Evolutionary conservation across 371 early-diverging fungal genomes (phyloP), one percentile per base, ranked within the genome.

Genomic region (Rhizomucor pusillus): DNA sequence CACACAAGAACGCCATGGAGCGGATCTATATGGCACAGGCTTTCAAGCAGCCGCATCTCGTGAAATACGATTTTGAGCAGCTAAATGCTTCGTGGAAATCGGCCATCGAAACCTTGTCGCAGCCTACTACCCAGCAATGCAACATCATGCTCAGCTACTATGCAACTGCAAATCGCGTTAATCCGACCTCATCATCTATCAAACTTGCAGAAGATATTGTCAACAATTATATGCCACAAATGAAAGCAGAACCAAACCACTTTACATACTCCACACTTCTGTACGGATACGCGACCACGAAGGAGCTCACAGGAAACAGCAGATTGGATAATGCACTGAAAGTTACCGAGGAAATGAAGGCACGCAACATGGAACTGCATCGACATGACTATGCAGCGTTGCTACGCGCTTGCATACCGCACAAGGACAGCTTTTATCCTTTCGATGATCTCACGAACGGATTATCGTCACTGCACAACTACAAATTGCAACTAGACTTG

Each of bases 401-500:
- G 9, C 66, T 69, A 53, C 54, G 59, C 22, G 78, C 78, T 10
- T 74, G 78, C 43, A 36, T 74, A 29, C 78, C 78, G 20, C 70
- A 74, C 39, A 47, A 40, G 6, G 25, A 33, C 24, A 63, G 62
- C 3, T 34, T 56, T n/a, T 77, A 64, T 39, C 55, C 64, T 11
- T 74, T 62, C 33, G 78, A 77, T 22, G 47, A 72, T 43, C 70
- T 72, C 34, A 39, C 23, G n/a, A 44, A 57, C 14, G 56, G 56
- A 14, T 20, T 61, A 12, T 43, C 60, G 22, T 22, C 43, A 19
- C 46, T 55, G 5, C 33, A 34, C 7, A 24, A 57, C 3, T 37
- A 37, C 19, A 49, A 16, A 43, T 48, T 39, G 25, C 48, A n/a
- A 29, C 23, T 45, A 43, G 47, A 46, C 10, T 34, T 68, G 44